phyloP scores from a whole-genome alignment of 345 rosid species.

The Hibiscus mutabilis region DNA sequence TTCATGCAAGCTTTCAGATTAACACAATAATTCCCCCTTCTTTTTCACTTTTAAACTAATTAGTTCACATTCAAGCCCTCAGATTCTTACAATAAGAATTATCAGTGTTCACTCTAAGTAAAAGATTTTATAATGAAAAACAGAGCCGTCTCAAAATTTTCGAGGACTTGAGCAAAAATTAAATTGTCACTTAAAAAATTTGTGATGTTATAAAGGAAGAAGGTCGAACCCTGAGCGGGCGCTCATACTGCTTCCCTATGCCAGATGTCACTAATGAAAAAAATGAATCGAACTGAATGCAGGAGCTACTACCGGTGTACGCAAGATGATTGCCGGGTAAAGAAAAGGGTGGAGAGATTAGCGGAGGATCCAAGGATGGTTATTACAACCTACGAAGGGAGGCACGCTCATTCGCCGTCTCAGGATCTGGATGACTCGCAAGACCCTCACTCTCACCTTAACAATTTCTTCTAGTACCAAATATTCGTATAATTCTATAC shows the following conservation, averaged over 20 bases:
- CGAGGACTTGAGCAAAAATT: no score
- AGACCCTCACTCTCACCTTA: background rate
- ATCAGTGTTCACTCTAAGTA: background rate
- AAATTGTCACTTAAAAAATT: no score
- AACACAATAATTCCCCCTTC: background rate
- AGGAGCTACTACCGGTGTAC: slow-evolving; percentile 99
- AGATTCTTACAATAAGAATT: background rate
- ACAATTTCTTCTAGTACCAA: slow-evolving; percentile 11
- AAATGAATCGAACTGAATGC: slow-evolving; percentile 9
- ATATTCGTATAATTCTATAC: background rate
- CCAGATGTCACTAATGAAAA: background rate
- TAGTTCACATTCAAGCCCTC: background rate
- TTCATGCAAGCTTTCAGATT: background rate
- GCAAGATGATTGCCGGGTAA: slow-evolving; percentile 83
- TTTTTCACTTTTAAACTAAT: background rate
- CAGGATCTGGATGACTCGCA: slow-evolving; percentile 28
- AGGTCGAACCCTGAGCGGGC: no score
- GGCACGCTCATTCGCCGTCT: slow-evolving; percentile 86
- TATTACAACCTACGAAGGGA: slow-evolving; percentile 93
- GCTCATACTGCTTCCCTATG: no score
- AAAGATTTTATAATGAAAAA: background rate
- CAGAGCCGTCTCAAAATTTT: no score
- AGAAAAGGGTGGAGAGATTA: slow-evolving; percentile 94
- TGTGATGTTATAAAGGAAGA: no score
- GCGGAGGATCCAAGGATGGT: slow-evolving; percentile 99